Conservation (phyloP, 495 filamentous ascomycete genomes). For the Jackrogersella multiformis region DNA sequence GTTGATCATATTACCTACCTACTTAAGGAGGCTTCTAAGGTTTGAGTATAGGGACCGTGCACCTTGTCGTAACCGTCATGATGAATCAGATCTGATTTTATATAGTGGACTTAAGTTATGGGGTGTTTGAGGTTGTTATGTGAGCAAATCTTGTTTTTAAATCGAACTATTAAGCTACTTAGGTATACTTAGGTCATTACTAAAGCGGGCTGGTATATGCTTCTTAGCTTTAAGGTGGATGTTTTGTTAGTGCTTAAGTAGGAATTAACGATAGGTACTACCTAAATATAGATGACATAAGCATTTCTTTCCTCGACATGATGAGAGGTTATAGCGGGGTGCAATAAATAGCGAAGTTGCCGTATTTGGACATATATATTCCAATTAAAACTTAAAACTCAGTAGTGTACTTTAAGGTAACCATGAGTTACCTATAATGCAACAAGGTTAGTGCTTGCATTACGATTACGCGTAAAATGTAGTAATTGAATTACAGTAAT, state of each 20-base stretch:
- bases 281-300: too few species aligned
- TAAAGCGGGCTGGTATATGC: too few species aligned
- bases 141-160: too few species aligned
- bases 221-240: too few species aligned
- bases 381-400: slow-evolving; percentile 2
- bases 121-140: slow-evolving; percentile 9
- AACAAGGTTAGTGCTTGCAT: slow-evolving; percentile 11
- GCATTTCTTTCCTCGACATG: too few species aligned
- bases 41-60: slow-evolving; percentile 32
- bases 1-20: slow-evolving; percentile 20
- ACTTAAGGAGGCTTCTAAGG: slow-evolving; percentile 24
- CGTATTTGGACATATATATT: slow-evolving; percentile 17
- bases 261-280: neutral
- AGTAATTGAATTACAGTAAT: slow-evolving; percentile 38
- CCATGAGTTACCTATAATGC: neutral
- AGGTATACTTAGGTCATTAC: too few species aligned
- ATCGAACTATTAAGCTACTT: too few species aligned
- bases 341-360: slow-evolving; percentile 20
- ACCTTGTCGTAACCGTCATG: slow-evolving; percentile 20
- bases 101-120: neutral
- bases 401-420: neutral
- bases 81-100: slow-evolving; percentile 31
- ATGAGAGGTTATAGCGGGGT: slow-evolving; percentile 24
- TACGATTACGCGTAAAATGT: slow-evolving; percentile 26
- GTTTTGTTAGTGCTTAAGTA: neutral